phyloP scores from a whole-genome alignment of 495 filamentous ascomycete genomes.

The Penicillium longicatenatum region DNA sequence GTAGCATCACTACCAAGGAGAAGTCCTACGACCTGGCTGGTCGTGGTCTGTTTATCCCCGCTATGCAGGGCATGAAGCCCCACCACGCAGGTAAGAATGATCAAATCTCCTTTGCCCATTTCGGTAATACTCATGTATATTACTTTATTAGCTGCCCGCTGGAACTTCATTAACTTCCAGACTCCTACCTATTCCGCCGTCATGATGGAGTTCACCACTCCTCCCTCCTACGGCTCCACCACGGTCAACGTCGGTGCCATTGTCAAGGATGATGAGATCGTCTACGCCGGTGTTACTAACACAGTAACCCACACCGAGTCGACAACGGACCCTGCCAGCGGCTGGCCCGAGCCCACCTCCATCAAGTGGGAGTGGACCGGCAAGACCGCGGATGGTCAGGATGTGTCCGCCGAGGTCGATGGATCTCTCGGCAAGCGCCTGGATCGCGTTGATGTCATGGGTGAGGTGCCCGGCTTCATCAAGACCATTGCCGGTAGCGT shows the following conservation, averaged over 20 bases:
- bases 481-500: slow-evolving; percentile 87
- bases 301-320: slow-evolving; percentile 65
- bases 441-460: slow-evolving; percentile 95
- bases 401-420: slow-evolving; percentile 66
- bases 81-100: slow-evolving; percentile 77
- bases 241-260: slow-evolving; percentile 82
- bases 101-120: neutral
- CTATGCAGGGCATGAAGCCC: slow-evolving; percentile 97
- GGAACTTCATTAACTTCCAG: slow-evolving; percentile 94
- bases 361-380: slow-evolving; percentile 80
- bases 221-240: slow-evolving; percentile 92
- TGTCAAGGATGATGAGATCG: slow-evolving; percentile 74
- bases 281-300: slow-evolving; percentile 68
- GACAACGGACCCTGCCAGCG: slow-evolving; percentile 71
- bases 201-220: slow-evolving; percentile 96
- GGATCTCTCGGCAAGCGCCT: slow-evolving; percentile 67
- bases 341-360: slow-evolving; percentile 84
- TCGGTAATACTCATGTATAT: slow-evolving; percentile 1
- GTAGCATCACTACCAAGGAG: slow-evolving; percentile 79
- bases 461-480: slow-evolving; percentile 90
- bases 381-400: slow-evolving; percentile 72
- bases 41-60: slow-evolving; percentile 73
- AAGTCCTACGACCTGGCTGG: slow-evolving; percentile 84
- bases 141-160: slow-evolving; percentile 65
- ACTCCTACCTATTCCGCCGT: slow-evolving; percentile 80